Evolutionary conservation across 495 filamentous ascomycete genomes (phyloP), one percentile per base, ranked within the genome.

Genomic region (Neurospora sp.): DNA sequence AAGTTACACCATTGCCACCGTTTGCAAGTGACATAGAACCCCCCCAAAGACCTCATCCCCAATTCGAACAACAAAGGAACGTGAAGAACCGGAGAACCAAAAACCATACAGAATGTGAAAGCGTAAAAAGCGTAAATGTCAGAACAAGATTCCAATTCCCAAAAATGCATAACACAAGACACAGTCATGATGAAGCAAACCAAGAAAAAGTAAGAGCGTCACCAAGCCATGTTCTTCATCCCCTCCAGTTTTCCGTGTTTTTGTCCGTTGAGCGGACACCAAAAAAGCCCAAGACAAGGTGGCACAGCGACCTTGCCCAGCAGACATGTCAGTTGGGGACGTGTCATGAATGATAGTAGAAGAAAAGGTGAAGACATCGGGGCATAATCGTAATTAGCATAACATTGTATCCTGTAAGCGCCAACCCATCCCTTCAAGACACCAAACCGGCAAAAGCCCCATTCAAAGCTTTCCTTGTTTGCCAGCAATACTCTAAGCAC

Each of bases 321-420:
- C 23, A 62, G 54, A 62, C 54, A 62, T 62, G 54, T 62, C 54
- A 62, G 54, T 62, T 62, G 23, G 54, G 27, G 54, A 62, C 54
- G 54, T 35, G 54, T 35, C 54, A 31, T 62, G 54, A 62, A 62
- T 62, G 23, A 62, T 41, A 76, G 62, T 73, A 76, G 72, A 70
- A 60, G 60, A 71, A 70, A 75, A 71, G 39, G 12, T 62, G 54
- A 75, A 77, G 71, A 76, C 75, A 54, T 76, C 54, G 76, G 74
- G 69, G 76, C 80, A 78, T 82, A 75, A 82, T 82, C 80, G 80
- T 82, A 75, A 82, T 80, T 80, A 80, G 74, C 80, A 76, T 81
- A 76, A 81, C 42, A 74, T 72, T 72, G 71, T 76, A 73, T 72
- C 73, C 71, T 74, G 31, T 62, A 72, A 70, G 72, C 60, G 49